Evolutionary conservation across 176 grass and related monocot species (phyloP), one percentile per base, ranked within the genome.

Genomic region (Bromus sterilis): DNA sequence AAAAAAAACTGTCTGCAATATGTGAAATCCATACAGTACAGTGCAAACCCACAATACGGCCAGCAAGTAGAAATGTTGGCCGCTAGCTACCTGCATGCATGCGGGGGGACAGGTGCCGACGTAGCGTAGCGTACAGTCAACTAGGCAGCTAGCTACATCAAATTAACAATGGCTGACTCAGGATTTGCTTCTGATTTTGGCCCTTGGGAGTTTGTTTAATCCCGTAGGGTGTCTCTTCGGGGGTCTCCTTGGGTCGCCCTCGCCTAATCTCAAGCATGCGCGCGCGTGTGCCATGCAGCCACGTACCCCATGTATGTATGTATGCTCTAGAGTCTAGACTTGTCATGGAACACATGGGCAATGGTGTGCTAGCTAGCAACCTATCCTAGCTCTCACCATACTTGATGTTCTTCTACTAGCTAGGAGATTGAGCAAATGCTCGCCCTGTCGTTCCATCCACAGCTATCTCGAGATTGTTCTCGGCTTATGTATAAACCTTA

Each of bases 201-300:
- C 62, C 7, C 51, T 85, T 85, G 83, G 74, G 75, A 20, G 29
- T 75, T 76, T 56, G 43, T 67, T 84, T 84, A 41, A 21, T 2
- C 10, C 30, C 1, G 11, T 7, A 31, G 13, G 7, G 20, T 46
- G 82, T 3, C 48, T 8, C 16, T 55, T 86, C 4, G 75, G 11
- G 33, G 15, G 11, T 18, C 2, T 0, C 67, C 42, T 80, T 41
- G 56, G 31, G 76, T 4, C 74, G 35, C 26, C 66, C 6, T 13
- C 32, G 7, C 28, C 4, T 6, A 14, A 18, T 8, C 11, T n/a
- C 24, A 41, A 7, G 36, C 35, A 1, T 14, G 4, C 28, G 1
- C 30, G 74, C 76, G n/a, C n/a, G n/a, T n/a, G n/a, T n/a, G n/a
- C n/a, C n/a, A n/a, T n/a, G n/a, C n/a, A n/a, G n/a, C 15, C 84